Evolutionary conservation across 2,329 filamentous ascomycete species (phyloP).

Genomic region (Graphiopsis chlorocephala): DNA sequence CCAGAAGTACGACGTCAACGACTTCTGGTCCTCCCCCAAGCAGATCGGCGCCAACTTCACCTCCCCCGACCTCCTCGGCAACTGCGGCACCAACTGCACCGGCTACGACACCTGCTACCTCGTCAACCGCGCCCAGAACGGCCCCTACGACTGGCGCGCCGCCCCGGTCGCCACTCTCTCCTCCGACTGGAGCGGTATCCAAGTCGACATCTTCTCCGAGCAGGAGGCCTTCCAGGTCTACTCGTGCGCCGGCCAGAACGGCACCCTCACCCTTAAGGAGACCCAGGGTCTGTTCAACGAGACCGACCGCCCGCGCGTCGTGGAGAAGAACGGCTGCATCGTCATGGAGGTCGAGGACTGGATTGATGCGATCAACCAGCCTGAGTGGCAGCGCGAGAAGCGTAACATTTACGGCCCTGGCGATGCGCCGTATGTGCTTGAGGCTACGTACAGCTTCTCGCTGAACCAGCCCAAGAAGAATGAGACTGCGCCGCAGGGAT

Average conservation of each 20-base stretch:
- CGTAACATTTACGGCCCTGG: slow-evolving; percentile 50
- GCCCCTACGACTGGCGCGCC: slow-evolving; percentile 62
- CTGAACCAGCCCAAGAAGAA: slow-evolving; percentile 25
- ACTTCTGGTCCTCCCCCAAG: slow-evolving; percentile 81
- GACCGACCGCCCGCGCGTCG: slow-evolving; percentile 57
- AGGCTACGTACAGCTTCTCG: slow-evolving; percentile 46
- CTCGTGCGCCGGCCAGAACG: slow-evolving; percentile 72
- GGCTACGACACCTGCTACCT: slow-evolving; percentile 80
- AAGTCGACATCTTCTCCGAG: slow-evolving; percentile 75
- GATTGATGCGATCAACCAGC: slow-evolving; percentile 94
- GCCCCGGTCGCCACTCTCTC: slow-evolving; percentile 64
- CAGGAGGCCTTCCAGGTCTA: slow-evolving; percentile 89
- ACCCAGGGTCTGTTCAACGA: slow-evolving; percentile 64
- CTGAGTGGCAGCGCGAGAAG: slow-evolving; percentile 71
- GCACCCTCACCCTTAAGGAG: slow-evolving; percentile 62
- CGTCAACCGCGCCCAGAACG: slow-evolving; percentile 59
- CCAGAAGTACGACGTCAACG: slow-evolving; percentile 65
- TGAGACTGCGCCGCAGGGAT: background rate
- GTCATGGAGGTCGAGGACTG: slow-evolving; percentile 92
- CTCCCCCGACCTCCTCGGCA: slow-evolving; percentile 61
- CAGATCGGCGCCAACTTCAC: slow-evolving; percentile 69
- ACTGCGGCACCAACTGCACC: slow-evolving; percentile 78
- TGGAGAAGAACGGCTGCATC: slow-evolving; percentile 76
- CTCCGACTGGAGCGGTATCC: slow-evolving; percentile 76
- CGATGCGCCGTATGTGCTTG: slow-evolving; percentile 42